Percentiles rank a stretch among this genome's conserved stretches.
Evolutionary conservation across 1,284 basidiomycete genomes (phyloP).

Genomic region (Microbotryum silenes-acaulis): DNA sequence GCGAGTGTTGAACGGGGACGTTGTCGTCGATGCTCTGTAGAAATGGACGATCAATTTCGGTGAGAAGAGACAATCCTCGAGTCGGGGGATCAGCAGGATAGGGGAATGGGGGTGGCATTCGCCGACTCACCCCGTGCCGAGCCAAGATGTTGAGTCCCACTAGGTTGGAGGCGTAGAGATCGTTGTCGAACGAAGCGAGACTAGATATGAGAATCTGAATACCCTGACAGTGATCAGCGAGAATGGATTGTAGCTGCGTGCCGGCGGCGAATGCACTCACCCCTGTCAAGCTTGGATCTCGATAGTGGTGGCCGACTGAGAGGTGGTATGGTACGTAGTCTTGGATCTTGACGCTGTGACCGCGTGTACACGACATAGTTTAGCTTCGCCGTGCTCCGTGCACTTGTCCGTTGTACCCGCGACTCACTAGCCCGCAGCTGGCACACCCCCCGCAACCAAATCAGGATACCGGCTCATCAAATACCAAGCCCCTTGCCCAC

Average conservation of each 20-base stretch:
- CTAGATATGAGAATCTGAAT: constrained; percentile 58
- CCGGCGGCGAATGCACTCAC: not conserved
- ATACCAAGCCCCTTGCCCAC: constrained; percentile 83
- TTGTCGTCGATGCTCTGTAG: constrained; percentile 54
- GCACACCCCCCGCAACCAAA: constrained; percentile 50
- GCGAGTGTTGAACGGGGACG: constrained; percentile 70
- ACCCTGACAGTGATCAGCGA: not conserved
- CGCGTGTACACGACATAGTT: not conserved
- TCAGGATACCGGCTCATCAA: constrained; percentile 67
- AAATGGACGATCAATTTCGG: not conserved
- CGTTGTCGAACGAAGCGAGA: constrained; percentile 74
- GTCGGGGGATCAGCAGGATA: not conserved
- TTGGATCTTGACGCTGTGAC: constrained; percentile 70
- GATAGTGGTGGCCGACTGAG: constrained; percentile 55
- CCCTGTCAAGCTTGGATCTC: constrained; percentile 63
- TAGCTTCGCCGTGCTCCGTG: constrained; percentile 1
- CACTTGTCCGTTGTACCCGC: not conserved
- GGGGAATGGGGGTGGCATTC: not conserved
- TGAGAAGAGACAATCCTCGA: too few species aligned
- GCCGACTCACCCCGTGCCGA: constrained; percentile 54
- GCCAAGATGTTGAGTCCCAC: constrained; percentile 58
- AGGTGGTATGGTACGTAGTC: constrained; percentile 67
- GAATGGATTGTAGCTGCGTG: not conserved
- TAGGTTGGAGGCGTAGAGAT: constrained; percentile 69
- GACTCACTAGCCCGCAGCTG: constrained; percentile 18